Conservation (phyloP, 306 rosid species). For the Luffa aegyptiaca region DNA sequence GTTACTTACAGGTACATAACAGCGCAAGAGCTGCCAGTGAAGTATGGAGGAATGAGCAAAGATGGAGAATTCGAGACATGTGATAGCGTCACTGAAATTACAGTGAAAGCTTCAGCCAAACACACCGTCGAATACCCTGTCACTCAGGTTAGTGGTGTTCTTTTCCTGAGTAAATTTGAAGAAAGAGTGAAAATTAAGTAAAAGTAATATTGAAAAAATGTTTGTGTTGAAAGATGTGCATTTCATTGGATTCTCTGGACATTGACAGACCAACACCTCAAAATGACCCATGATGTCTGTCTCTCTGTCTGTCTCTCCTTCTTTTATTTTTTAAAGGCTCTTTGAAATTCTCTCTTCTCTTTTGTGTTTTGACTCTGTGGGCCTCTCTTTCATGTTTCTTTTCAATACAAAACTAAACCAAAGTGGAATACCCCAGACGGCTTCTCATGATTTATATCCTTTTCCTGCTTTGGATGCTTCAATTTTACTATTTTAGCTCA, state of each 20-base stretch:
- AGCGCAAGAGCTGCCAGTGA: slow-evolving; percentile 56
- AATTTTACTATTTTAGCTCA: not conserved
- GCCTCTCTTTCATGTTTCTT: not conserved
- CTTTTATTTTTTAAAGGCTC: not conserved
- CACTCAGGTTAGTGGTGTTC: slow-evolving; percentile 32
- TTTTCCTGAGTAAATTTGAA: too few species aligned
- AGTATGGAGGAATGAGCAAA: slow-evolving; percentile 68
- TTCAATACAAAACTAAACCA: not conserved
- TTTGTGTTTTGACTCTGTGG: not conserved
- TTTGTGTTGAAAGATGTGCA: not conserved
- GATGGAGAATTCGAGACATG: slow-evolving; percentile 48
- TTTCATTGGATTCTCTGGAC: slow-evolving; percentile 11
- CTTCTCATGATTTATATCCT: not conserved
- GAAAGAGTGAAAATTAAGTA: too few species aligned
- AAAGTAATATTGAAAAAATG: too few species aligned
- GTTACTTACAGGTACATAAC: slow-evolving; percentile 37
- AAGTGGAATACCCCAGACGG: not conserved
- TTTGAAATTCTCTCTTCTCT: not conserved
- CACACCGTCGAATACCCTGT: slow-evolving; percentile 50
- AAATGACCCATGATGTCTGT: not conserved
- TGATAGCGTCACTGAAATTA: slow-evolving; percentile 48
- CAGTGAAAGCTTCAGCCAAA: slow-evolving; percentile 45
- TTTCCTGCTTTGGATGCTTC: not conserved
- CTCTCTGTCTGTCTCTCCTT: not conserved
- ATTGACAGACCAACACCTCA: not conserved